Evolutionary conservation across 306 rosid species (phyloP).

Genomic region (Cicer arietinum): DNA sequence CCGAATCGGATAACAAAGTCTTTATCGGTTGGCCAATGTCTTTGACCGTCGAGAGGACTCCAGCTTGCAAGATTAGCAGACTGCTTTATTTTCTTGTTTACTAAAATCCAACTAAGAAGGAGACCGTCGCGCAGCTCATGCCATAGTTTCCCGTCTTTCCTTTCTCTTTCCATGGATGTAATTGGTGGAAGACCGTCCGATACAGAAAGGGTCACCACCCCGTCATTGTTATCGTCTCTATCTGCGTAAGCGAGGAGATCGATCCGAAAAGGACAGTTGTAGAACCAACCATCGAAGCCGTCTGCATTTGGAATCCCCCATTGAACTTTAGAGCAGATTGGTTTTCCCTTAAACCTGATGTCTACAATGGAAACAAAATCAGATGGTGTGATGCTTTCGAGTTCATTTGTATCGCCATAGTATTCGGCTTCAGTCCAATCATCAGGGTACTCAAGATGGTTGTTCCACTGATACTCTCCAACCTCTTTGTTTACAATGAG

Average conservation of each 20-base stretch:
- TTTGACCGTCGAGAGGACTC: constrained; percentile 86
- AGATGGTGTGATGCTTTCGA: constrained; percentile 64
- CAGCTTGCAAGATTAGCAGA: constrained; percentile 94
- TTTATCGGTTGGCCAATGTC: constrained; percentile 94
- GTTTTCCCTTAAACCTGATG: constrained; percentile 70
- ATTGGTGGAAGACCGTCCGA: constrained; percentile 81
- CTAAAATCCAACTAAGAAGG: constrained; percentile 83
- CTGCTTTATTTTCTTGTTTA: constrained; percentile 74
- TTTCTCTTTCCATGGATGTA: constrained; percentile 73
- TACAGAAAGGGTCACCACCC: constrained; percentile 73
- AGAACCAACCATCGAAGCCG: constrained; percentile 74
- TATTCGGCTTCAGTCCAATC: constrained; percentile 91
- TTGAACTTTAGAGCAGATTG: constrained; percentile 80
- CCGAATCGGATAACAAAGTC: constrained; percentile 85
- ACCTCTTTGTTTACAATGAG: constrained; percentile 79
- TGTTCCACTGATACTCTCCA: constrained; percentile 57
- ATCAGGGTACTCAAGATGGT: constrained; percentile 68
- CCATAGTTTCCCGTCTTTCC: constrained; percentile 89
- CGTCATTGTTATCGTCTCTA: constrained; percentile 60
- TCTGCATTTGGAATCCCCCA: constrained; percentile 88
- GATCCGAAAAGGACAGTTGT: constrained; percentile 83
- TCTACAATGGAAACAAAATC: constrained; percentile 88
- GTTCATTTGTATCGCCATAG: constrained; percentile 71
- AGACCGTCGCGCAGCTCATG: constrained; percentile 80
- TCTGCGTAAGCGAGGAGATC: constrained; percentile 76